Percentiles rank a stretch among this genome's conserved stretches.
Conservation (phyloP, 2,329 filamentous ascomycete species). For the Pestalotiopsis sp. region DNA sequence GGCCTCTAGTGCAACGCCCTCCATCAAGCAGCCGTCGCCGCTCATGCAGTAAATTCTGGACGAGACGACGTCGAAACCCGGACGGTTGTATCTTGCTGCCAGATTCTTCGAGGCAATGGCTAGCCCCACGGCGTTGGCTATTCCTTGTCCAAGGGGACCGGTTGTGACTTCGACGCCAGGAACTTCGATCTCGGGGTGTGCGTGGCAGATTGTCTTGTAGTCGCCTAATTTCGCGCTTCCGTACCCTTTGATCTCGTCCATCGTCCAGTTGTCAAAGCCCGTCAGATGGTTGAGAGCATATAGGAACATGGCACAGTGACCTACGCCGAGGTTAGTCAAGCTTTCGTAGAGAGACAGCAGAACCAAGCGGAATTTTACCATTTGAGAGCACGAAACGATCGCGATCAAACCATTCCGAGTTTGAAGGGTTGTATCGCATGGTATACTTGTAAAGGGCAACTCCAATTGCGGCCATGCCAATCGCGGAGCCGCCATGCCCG, state of each 20-base stretch:
- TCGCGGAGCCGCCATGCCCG: conserved; percentile 21
- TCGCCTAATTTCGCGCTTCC: conserved; percentile 35
- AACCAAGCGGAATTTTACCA: conserved; percentile 30
- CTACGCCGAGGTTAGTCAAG: conserved; percentile 15
- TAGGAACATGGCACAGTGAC: conserved; percentile 53
- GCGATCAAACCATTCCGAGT: conserved; percentile 57
- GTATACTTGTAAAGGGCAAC: conserved; percentile 57
- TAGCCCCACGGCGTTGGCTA: conserved; percentile 60
- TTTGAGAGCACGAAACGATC: conserved; percentile 65
- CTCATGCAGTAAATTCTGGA: conserved; percentile 57
- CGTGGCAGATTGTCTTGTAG: conserved; percentile 48
- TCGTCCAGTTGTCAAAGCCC: conserved; percentile 52
- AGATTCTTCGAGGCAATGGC: conserved; percentile 59
- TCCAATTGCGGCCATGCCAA: conserved; percentile 40
- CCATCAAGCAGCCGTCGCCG: conserved; percentile 58
- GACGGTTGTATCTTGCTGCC: conserved; percentile 51
- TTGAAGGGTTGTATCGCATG: conserved; percentile 59
- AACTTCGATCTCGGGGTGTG: conserved; percentile 57
- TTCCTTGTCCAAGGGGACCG: conserved; percentile 57
- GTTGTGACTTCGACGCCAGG: conserved; percentile 62
- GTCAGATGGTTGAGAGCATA: conserved; percentile 52
- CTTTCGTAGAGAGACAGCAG: not conserved
- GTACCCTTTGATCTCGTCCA: conserved; percentile 56
- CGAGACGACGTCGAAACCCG: conserved; percentile 48
- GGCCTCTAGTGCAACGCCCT: conserved; percentile 57